phyloP scores from a whole-genome alignment of 768 basidiomycete genomes.

The Trametes maxima region DNA sequence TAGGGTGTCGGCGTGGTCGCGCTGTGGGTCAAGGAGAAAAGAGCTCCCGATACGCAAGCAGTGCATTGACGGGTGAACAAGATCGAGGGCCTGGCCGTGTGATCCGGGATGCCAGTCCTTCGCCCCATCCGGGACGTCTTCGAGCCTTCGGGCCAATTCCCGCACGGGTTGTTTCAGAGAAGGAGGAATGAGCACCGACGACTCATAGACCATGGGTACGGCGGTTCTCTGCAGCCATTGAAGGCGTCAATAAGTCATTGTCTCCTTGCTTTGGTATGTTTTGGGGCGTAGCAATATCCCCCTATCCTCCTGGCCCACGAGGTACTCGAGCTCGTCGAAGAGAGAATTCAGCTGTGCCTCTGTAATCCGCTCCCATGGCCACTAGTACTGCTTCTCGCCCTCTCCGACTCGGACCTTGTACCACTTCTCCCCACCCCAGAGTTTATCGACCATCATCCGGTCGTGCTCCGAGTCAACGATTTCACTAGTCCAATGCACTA shows the following conservation, averaged over 20 bases:
- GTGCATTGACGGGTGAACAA: slow-evolving; percentile 50
- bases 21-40: neutral
- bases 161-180: neutral
- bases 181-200: neutral
- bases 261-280: no score
- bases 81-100: slow-evolving; percentile 45
- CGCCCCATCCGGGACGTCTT: slow-evolving; percentile 38
- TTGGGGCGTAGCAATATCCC: slow-evolving; percentile 6
- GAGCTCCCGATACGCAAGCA: slow-evolving; percentile 29
- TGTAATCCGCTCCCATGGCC: slow-evolving; percentile 18
- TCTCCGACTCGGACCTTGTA: neutral
- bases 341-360: slow-evolving; percentile 17
- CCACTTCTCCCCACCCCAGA: slow-evolving; percentile 10
- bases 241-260: neutral
- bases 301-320: slow-evolving; percentile 9
- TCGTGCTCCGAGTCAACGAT: slow-evolving; percentile 19
- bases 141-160: slow-evolving; percentile 28
- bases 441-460: slow-evolving; percentile 1
- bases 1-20: neutral
- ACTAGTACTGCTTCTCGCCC: slow-evolving; percentile 12
- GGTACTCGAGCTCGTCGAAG: slow-evolving; percentile 12
- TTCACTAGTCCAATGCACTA: slow-evolving; percentile 16
- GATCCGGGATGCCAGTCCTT: slow-evolving; percentile 53
- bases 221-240: neutral
- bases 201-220: slow-evolving; percentile 8